Evolutionary conservation across 1,284 basidiomycete species (phyloP), one percentile per base, ranked within the genome.

Genomic region (Austroboletus niveus): DNA sequence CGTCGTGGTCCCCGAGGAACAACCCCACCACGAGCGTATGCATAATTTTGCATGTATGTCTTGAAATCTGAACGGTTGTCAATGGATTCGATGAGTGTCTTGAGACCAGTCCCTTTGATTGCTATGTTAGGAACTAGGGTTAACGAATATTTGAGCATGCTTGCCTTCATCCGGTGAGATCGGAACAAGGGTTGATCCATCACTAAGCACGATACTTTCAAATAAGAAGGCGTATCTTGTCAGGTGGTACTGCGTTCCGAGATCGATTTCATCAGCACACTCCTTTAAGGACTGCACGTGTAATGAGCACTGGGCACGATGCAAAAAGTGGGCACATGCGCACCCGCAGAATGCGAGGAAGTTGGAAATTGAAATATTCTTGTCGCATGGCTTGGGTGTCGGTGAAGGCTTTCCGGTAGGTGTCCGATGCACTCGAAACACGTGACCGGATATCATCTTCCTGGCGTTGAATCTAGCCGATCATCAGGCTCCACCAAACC

Each of bases 301-400:
- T 35, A 42, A 53, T 68, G 43, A 67, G 55, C 24, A 40, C 31
- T 3, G 42, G 42, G 42, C 32, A 48, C 29, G 34, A 35, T 32
- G 32, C 34, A 41, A 36, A 44, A 45, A 17, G 54, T 38, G 38
- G 48, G 39, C 24, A 48, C 27, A 43, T 43, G 77, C 87, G 67
- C 68, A 95, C 94, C 46, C 97, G 81, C 43, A 99, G 72, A 57
- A 98, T 91, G 60, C 94, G 87, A 42, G 97, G 96, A 42, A 98
- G 74, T 65, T 98, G 96, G 64, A 96, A 89, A 69, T 97, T 96
- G 72, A 98, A 99, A 70, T 96, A 98, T 68, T 99, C 96, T 69
- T 98, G 94, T 48, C 95, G 80, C 71, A 94, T 83, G 3, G 84
- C 77, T 70, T 98, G 95, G 10, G 91, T 92, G 59, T 94, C 92